phyloP scores from a whole-genome alignment of 2,329 filamentous ascomycete genomes.

The Fusarium euwallaceae region DNA sequence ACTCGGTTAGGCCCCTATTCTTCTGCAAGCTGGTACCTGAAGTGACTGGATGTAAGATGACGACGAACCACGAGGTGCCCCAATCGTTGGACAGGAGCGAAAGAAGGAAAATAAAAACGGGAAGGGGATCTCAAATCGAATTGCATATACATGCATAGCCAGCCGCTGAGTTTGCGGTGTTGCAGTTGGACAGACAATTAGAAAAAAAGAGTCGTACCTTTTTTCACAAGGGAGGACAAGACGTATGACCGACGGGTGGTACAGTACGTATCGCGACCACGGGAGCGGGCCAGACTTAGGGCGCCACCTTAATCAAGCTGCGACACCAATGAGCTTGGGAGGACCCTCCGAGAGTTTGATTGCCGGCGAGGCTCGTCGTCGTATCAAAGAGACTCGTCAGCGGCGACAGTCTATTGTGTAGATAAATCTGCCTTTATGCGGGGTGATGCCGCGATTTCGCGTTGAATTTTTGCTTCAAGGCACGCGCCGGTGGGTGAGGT shows the following conservation, averaged over 20 bases:
- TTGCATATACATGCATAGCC: slow-evolving; percentile 2
- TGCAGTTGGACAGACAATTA: slow-evolving; percentile 3
- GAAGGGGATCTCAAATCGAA: background rate
- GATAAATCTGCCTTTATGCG: slow-evolving; percentile 18
- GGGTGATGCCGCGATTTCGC: slow-evolving; percentile 24
- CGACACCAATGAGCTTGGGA: slow-evolving; percentile 37
- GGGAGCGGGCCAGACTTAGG: slow-evolving; percentile 34
- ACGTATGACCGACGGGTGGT: slow-evolving; percentile 20
- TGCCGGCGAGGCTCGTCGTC: slow-evolving; percentile 33
- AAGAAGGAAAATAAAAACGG: background rate
- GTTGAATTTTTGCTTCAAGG: slow-evolving; percentile 14
- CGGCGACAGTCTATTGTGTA: slow-evolving; percentile 16
- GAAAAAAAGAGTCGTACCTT: slow-evolving; percentile 28
- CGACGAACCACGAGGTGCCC: slow-evolving; percentile 7
- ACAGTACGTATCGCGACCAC: slow-evolving; percentile 39
- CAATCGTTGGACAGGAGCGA: background rate
- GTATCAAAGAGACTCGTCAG: slow-evolving; percentile 34
- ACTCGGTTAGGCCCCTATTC: slow-evolving; percentile 36
- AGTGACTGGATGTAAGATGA: slow-evolving; percentile 35
- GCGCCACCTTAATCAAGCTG: slow-evolving; percentile 44
- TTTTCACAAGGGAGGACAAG: slow-evolving; percentile 13
- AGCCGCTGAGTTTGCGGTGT: slow-evolving; percentile 7
- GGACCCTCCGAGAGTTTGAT: slow-evolving; percentile 37
- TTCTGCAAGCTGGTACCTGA: slow-evolving; percentile 45
- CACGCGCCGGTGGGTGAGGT: slow-evolving; percentile 18